A percentile compares a stretch with the other conserved stretches of the same genome.
phyloP scores from a whole-genome alignment of 768 basidiomycete species.

The Podaxis pistillaris region DNA sequence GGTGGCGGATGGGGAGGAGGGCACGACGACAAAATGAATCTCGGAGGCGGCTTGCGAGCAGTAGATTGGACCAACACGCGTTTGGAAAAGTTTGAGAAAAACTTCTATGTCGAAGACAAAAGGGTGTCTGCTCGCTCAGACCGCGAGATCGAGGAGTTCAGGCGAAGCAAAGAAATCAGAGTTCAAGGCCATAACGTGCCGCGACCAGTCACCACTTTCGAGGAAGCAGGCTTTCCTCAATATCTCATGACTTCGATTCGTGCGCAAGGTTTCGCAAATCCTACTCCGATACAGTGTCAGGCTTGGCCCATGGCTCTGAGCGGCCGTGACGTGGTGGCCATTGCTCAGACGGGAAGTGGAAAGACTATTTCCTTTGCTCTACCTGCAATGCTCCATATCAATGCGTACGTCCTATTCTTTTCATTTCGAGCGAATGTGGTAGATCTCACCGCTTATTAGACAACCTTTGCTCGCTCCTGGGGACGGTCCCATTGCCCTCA shows the following conservation, averaged over 20 bases:
- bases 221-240: conserved; percentile 95
- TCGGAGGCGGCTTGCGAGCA: conserved; percentile 78
- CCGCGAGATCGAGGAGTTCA: conserved; percentile 86
- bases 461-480: conserved; percentile 92
- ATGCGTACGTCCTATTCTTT: conserved; percentile 66
- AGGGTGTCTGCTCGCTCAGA: conserved; percentile 76
- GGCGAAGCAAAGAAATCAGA: conserved; percentile 83
- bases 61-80: conserved; percentile 83
- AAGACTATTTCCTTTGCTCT: conserved; percentile 99
- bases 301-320: conserved; percentile 99
- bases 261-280: conserved; percentile 87
- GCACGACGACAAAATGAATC: conserved; percentile 71
- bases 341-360: conserved; percentile 97
- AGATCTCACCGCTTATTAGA: conserved; percentile 35
- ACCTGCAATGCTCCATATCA: conserved; percentile 99
- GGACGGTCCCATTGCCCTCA: conserved; percentile 96
- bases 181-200: conserved; percentile 90
- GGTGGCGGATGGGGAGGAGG: conserved; percentile 51
- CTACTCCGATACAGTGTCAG: conserved; percentile 97
- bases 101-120: conserved; percentile 93
- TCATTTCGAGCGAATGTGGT: conserved; percentile 1
- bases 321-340: conserved; percentile 92
- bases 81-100: conserved; percentile 92
- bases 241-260: conserved; percentile 93
- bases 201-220: conserved; percentile 86